Evolutionary conservation across 2,329 filamentous ascomycete species (phyloP).

Genomic region (Fusarium subtropicale): DNA sequence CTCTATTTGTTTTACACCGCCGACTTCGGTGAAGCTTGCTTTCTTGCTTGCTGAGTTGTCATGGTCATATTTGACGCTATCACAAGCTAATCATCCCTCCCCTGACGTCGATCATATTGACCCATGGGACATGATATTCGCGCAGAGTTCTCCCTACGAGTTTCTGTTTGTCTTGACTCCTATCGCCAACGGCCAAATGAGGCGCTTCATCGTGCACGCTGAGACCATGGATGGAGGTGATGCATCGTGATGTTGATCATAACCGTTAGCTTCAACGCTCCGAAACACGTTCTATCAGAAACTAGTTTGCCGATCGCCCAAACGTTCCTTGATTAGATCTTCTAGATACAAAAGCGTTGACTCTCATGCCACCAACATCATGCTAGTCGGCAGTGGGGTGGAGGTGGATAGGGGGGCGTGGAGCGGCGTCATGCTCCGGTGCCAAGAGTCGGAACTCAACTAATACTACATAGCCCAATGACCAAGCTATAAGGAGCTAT

Average conservation of each 20-base stretch:
- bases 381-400: background rate
- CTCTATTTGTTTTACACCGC: background rate
- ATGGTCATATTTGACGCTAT: constrained; percentile 5
- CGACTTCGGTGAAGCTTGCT: background rate
- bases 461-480: background rate
- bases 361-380: constrained; percentile 13
- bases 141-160: background rate
- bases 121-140: background rate
- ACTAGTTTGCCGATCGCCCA: background rate
- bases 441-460: background rate
- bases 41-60: background rate
- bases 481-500: background rate
- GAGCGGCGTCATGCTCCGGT: background rate
- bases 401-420: background rate
- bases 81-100: background rate
- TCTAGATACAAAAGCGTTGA: background rate
- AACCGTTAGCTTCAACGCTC: background rate
- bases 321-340: background rate
- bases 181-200: background rate
- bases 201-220: constrained; percentile 1
- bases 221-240: background rate
- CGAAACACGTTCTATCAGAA: background rate
- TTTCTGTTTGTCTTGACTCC: background rate
- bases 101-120: constrained; percentile 9
- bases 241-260: constrained; percentile 13